Evolutionary conservation across 148 eudicot genomes (phyloP).

Genomic region (Silene conica): DNA sequence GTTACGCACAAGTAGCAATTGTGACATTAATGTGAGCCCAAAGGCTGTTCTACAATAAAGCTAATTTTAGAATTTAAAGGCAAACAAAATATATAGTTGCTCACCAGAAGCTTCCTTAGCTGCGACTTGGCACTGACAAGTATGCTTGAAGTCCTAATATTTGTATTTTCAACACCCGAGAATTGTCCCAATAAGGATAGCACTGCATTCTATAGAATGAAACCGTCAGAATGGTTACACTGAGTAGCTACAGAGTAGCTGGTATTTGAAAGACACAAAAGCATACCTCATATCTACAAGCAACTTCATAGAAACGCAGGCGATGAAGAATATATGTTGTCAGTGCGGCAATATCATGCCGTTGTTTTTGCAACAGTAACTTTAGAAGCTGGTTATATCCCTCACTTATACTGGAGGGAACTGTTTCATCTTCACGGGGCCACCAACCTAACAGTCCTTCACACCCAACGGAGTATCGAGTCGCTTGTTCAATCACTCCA

Average conservation of each 20-base stretch:
- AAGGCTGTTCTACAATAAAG: not conserved
- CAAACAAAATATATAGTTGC: slow-evolving; percentile 23
- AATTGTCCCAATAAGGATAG: slow-evolving; percentile 58
- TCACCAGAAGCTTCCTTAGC: slow-evolving; percentile 78
- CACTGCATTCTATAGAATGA: slow-evolving; percentile 57
- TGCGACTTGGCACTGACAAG: slow-evolving; percentile 58
- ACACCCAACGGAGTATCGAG: slow-evolving; percentile 80
- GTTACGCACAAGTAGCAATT: not conserved
- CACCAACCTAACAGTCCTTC: slow-evolving; percentile 98
- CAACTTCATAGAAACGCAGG: slow-evolving; percentile 81
- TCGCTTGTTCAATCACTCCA: slow-evolving; percentile 88
- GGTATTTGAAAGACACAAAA: slow-evolving; percentile 5
- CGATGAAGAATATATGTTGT: slow-evolving; percentile 89
- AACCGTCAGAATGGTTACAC: slow-evolving; percentile 19
- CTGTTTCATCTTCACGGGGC: slow-evolving; percentile 83
- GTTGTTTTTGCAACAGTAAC: slow-evolving; percentile 70
- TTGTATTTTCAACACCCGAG: slow-evolving; percentile 34
- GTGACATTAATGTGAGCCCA: not conserved
- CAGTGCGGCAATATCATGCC: slow-evolving; percentile 83
- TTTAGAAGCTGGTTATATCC: slow-evolving; percentile 82
- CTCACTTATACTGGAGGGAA: slow-evolving; percentile 73
- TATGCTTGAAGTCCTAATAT: slow-evolving; percentile 38
- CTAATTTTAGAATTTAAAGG: not conserved
- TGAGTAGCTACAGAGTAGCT: slow-evolving; percentile 3
- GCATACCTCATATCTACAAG: slow-evolving; percentile 85